These are phyloP conservation scores for Symbiotaphrina buchneri DNA, from an alignment of 495 filamentous ascomycete species.

Conservation along the genomic window DNA sequence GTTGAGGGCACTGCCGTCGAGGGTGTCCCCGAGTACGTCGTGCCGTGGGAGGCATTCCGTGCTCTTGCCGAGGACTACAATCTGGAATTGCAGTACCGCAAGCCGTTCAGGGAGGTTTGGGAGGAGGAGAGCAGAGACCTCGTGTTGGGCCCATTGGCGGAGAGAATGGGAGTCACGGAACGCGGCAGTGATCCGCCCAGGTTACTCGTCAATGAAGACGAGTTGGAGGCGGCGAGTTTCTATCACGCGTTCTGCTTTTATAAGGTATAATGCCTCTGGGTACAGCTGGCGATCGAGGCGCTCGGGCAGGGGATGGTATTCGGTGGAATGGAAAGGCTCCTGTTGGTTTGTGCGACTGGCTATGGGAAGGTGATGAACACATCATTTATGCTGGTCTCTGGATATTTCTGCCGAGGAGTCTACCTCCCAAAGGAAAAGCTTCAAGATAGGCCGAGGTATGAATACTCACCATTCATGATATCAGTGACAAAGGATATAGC, in stretches of 20 bases:
- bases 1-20: constrained; percentile 92
- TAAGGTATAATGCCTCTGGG: constrained; percentile 34
- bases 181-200: constrained; percentile 36
- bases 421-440: no score
- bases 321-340: neutral
- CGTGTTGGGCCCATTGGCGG: constrained; percentile 59
- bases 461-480: no score
- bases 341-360: no score
- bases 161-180: constrained; percentile 80
- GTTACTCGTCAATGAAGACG: constrained; percentile 51
- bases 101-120: constrained; percentile 77
- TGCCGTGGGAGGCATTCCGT: constrained; percentile 94
- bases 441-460: no score
- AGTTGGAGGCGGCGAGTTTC: constrained; percentile 81
- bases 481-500: no score
- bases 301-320: no score
- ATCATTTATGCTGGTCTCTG: no score
- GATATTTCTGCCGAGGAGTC: no score
- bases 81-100: constrained; percentile 81
- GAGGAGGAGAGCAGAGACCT: constrained; percentile 64
- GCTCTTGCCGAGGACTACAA: constrained; percentile 88
- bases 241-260: constrained; percentile 91
- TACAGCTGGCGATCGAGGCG: no score
- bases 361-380: no score
- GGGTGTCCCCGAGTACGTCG: constrained; percentile 91